These are phyloP conservation scores for Rubus idaeus DNA, from an alignment of 306 rosid species.

Conservation along the genomic window DNA sequence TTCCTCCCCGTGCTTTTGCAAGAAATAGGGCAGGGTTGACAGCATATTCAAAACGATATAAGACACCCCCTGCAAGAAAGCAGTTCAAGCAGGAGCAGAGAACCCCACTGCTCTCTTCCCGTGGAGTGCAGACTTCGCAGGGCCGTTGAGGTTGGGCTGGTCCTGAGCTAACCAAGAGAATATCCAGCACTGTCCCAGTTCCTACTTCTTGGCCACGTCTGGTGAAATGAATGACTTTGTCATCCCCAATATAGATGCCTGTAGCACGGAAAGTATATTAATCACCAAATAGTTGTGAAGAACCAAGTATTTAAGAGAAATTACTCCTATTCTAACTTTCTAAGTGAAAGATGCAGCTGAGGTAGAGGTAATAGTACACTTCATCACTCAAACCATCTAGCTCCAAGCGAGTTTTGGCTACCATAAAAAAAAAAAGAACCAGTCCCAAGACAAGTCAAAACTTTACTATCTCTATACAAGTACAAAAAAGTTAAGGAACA, in stretches of 20 bases:
- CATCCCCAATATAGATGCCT: conserved; percentile 81
- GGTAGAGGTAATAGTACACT: neutral
- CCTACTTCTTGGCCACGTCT: conserved; percentile 96
- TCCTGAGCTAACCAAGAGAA: conserved; percentile 71
- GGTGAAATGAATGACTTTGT: conserved; percentile 84
- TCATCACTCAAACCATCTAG: neutral
- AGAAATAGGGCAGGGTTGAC: conserved; percentile 73
- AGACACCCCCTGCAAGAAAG: conserved; percentile 80
- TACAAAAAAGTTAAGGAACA: too few relatives aligned
- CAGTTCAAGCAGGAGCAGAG: conserved; percentile 77
- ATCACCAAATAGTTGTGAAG: neutral
- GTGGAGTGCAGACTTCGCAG: conserved; percentile 56
- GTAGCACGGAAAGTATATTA: conserved; percentile 13
- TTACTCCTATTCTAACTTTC: neutral
- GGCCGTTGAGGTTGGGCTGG: conserved; percentile 46
- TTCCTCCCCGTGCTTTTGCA: conserved; percentile 91
- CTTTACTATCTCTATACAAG: neutral
- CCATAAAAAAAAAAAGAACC: neutral
- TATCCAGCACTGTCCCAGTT: conserved; percentile 82
- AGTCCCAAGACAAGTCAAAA: neutral
- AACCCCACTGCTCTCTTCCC: conserved; percentile 57
- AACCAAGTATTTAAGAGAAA: neutral
- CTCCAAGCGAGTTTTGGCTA: neutral
- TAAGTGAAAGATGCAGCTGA: neutral
- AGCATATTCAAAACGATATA: conserved; percentile 79